Evolutionary conservation across 176 grass and related monocot genomes (phyloP).

Genomic region (Alopecurus myosuroides): DNA sequence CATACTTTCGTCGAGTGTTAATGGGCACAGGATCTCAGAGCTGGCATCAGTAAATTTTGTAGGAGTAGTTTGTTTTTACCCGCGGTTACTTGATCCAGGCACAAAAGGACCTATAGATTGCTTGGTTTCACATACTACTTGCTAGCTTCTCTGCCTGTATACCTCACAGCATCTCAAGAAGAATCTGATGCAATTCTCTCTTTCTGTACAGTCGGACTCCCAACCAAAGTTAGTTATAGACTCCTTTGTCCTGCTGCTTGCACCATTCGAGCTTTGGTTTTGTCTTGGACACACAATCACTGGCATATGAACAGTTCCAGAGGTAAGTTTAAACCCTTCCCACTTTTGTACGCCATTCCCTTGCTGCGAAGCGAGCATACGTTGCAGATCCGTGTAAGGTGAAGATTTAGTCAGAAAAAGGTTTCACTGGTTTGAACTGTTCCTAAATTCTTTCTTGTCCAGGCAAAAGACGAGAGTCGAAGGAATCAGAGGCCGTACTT

Average conservation of each 20-base stretch:
- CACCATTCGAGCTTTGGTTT: slow-evolving; percentile 96
- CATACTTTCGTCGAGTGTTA: not conserved
- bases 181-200: no score
- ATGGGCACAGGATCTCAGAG: not conserved
- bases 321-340: slow-evolving; percentile 42
- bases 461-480: slow-evolving; percentile 80
- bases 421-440: not conserved
- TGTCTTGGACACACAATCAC: slow-evolving; percentile 65
- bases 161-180: no score
- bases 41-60: not conserved
- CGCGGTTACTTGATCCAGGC: not conserved
- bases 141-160: not conserved
- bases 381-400: not conserved
- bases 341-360: not conserved
- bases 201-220: slow-evolving; percentile 64
- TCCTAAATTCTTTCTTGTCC: slow-evolving; percentile 23
- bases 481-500: slow-evolving; percentile 68
- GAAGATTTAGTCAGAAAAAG: not conserved
- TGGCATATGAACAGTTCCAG: slow-evolving; percentile 75
- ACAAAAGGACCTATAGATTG: not conserved
- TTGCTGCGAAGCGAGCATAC: not conserved
- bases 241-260: slow-evolving; percentile 74
- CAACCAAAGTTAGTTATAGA: slow-evolving; percentile 60
- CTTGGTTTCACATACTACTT: not conserved
- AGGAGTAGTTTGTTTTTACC: not conserved